A percentile compares a stretch with the other conserved stretches of the same genome.
These are phyloP conservation scores for Urtica urens DNA, from an alignment of 306 rosid species.

Conservation along the genomic window DNA sequence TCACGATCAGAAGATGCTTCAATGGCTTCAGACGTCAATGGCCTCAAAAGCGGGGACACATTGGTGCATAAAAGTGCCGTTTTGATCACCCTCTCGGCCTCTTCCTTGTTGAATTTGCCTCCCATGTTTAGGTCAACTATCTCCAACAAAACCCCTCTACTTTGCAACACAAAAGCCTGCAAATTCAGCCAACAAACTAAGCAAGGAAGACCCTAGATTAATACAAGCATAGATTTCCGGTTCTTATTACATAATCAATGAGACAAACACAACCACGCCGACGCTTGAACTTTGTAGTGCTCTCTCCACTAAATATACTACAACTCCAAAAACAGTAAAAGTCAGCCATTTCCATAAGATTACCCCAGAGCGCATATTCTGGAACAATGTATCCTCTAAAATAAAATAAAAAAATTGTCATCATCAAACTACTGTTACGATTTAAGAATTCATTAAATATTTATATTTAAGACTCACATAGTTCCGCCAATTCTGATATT, in stretches of 20 bases:
- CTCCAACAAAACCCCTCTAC: too few species aligned
- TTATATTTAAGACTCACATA: slow-evolving; percentile 21
- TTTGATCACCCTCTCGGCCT: slow-evolving; percentile 1
- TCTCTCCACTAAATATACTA: slow-evolving; percentile 2
- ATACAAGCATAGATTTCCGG: not conserved
- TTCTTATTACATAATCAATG: not conserved
- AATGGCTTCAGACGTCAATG: slow-evolving; percentile 9
- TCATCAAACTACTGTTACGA: too few species aligned
- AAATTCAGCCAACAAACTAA: too few species aligned
- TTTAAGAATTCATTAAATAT: too few species aligned
- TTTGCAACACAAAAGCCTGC: too few species aligned
- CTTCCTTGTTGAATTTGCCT: too few species aligned
- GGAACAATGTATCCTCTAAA: slow-evolving; percentile 7
- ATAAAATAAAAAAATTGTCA: too few species aligned
- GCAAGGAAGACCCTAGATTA: too few species aligned
- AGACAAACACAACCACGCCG: slow-evolving; percentile 2
- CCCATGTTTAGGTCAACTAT: too few species aligned
- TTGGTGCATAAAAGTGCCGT: slow-evolving; percentile 13
- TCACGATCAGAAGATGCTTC: too few species aligned
- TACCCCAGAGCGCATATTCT: slow-evolving; percentile 9
- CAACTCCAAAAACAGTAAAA: slow-evolving; percentile 4
- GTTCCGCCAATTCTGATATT: slow-evolving; percentile 45
- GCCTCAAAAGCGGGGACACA: slow-evolving; percentile 11
- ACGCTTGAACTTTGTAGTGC: slow-evolving; percentile 3
- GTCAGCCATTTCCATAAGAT: slow-evolving; percentile 1